Percentiles rank a stretch among this genome's conserved stretches.
phyloP scores from a whole-genome alignment of 164 flowering plant species.

The Nelumbo lutea region DNA sequence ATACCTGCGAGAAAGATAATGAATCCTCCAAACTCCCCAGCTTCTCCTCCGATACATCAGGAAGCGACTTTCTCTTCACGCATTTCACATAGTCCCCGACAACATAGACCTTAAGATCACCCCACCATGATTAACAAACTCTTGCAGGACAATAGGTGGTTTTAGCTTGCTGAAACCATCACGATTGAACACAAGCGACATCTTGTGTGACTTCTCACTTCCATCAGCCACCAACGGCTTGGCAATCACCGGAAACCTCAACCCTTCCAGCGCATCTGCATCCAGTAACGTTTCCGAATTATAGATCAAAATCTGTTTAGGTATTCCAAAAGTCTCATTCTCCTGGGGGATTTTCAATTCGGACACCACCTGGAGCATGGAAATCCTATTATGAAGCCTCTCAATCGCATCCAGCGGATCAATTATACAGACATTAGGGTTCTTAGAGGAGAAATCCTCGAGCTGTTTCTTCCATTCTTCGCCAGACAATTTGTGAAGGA shows the following conservation, averaged over 20 bases:
- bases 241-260: slow-evolving; percentile 74
- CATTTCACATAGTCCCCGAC: slow-evolving; percentile 67
- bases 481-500: slow-evolving; percentile 1
- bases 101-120: slow-evolving; percentile 83
- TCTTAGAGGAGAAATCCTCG: neutral
- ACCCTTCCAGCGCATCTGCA: slow-evolving; percentile 23
- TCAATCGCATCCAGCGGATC: slow-evolving; percentile 2
- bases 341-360: neutral
- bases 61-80: slow-evolving; percentile 73
- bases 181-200: slow-evolving; percentile 54
- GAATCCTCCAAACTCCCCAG: slow-evolving; percentile 39
- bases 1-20: slow-evolving; percentile 69
- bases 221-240: slow-evolving; percentile 86
- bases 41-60: slow-evolving; percentile 67
- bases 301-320: neutral
- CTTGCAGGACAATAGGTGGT: slow-evolving; percentile 72
- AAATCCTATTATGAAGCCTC: slow-evolving; percentile 5
- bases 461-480: neutral
- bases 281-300: slow-evolving; percentile 32
- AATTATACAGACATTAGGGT: neutral
- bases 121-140: slow-evolving; percentile 87
- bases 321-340: slow-evolving; percentile 38
- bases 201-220: slow-evolving; percentile 76
- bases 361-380: neutral
- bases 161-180: slow-evolving; percentile 51